Conservation (phyloP, 2,329 filamentous ascomycete genomes). For the Cadophora malorum region DNA sequence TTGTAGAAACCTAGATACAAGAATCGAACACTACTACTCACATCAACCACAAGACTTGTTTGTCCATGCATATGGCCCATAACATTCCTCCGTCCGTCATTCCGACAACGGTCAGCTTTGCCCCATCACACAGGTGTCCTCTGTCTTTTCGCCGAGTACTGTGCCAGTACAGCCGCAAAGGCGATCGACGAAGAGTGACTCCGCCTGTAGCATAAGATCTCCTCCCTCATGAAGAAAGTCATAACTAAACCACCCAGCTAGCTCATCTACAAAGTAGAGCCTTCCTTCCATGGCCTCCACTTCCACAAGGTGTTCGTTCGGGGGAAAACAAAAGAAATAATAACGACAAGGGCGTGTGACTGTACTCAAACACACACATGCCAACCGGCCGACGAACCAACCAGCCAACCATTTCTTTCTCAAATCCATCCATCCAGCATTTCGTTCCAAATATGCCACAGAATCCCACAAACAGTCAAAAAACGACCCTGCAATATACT, state of each 20-base stretch:
- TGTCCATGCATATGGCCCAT: constrained; percentile 20
- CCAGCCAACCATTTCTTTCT: constrained; percentile 5
- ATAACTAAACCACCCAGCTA: not conserved
- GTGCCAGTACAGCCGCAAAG: too few species aligned
- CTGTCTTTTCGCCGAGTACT: not conserved
- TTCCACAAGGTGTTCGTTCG: not conserved
- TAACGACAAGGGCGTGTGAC: constrained; percentile 12
- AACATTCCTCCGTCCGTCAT: constrained; percentile 9
- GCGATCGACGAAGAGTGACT: not conserved
- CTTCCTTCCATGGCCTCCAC: not conserved
- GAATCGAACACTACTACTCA: constrained; percentile 28
- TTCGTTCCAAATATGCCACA: constrained; percentile 16
- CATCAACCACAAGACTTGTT: constrained; percentile 20
- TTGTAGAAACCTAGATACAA: constrained; percentile 29
- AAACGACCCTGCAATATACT: constrained; percentile 18
- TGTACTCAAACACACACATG: constrained; percentile 23
- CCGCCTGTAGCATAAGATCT: too few species aligned
- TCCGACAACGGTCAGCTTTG: not conserved
- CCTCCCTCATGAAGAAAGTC: not conserved
- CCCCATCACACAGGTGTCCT: not conserved
- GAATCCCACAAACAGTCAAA: constrained; percentile 20
- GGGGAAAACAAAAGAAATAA: not conserved
- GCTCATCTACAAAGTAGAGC: constrained; percentile 2
- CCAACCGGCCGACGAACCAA: not conserved
- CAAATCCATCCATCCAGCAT: constrained; percentile 17